Evolutionary conservation across 208 protist genomes (phyloP).

Genomic region (Tetramitus jugosus): DNA sequence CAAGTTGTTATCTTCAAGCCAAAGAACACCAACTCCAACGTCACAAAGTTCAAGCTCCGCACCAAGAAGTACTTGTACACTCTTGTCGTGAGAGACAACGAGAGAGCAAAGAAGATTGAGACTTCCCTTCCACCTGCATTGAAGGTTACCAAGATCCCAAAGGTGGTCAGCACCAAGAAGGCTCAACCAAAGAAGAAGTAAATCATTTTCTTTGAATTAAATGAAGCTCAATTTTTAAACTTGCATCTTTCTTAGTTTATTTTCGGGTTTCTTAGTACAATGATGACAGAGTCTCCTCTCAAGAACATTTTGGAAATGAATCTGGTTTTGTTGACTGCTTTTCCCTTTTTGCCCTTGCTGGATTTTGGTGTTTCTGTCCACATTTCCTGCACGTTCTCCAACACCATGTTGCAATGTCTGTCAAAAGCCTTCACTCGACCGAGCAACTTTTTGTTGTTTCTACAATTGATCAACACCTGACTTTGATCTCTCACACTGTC

Average conservation of each 20-base stretch:
- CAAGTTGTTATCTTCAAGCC: neutral
- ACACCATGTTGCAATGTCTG: conserved; percentile 99
- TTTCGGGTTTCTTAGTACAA: conserved; percentile 87
- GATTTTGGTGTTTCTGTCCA: conserved; percentile 81
- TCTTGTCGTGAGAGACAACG: neutral
- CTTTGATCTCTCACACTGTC: conserved; percentile 67
- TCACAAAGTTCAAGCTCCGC: conserved; percentile 9
- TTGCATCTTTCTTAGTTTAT: neutral
- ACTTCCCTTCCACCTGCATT: neutral
- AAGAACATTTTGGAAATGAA: conserved; percentile 96
- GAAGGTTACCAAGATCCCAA: neutral
- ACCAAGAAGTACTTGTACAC: conserved; percentile 6
- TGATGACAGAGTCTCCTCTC: conserved; percentile 96
- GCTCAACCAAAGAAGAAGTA: neutral
- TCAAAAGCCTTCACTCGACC: conserved; percentile 97
- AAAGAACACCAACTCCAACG: neutral
- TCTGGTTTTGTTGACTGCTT: conserved; percentile 71
- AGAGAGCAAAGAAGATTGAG: neutral
- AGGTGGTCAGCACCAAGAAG: too few relatives aligned
- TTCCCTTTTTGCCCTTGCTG: conserved; percentile 63
- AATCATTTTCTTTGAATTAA: neutral
- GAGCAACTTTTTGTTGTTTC: conserved; percentile 98
- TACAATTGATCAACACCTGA: conserved; percentile 93
- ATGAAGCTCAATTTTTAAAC: neutral
- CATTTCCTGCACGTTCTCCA: conserved; percentile 96